Percentiles rank a stretch among this genome's conserved stretches.
These are phyloP conservation scores for Colletotrichum filicis DNA, from an alignment of 2,329 filamentous ascomycete species.

Conservation along the genomic window DNA sequence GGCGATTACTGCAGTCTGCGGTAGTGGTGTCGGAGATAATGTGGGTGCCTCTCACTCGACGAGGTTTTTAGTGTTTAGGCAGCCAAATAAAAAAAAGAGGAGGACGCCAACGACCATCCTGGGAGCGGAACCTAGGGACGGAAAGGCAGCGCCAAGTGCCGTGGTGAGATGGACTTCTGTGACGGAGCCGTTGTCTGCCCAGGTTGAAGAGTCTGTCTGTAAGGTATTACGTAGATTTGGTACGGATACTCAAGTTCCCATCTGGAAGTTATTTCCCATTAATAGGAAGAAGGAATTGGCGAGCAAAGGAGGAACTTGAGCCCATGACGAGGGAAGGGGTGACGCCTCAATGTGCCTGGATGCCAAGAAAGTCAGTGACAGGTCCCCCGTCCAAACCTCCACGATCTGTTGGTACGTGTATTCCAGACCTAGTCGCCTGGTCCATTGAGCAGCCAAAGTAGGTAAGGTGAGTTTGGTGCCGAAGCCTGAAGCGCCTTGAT, in stretches of 20 bases:
- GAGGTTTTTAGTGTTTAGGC: conserved; percentile 33
- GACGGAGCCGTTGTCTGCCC: not conserved
- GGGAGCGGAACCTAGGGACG: not conserved
- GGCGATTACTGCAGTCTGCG: not conserved
- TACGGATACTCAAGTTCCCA: not conserved
- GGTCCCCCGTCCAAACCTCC: not conserved
- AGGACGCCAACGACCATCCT: conserved; percentile 1
- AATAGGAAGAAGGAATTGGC: not conserved
- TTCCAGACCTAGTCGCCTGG: not conserved
- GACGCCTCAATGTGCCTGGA: not conserved
- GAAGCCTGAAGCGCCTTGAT: not conserved
- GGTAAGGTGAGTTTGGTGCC: not conserved
- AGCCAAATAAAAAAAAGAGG: conserved; percentile 22
- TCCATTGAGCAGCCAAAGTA: not conserved
- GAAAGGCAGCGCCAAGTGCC: not conserved
- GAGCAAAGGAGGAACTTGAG: not conserved
- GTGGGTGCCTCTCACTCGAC: conserved; percentile 11
- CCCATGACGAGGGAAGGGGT: not conserved
- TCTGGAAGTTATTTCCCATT: not conserved
- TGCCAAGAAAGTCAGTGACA: not conserved
- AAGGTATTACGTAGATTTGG: too few relatives aligned
- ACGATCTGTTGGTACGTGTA: not conserved
- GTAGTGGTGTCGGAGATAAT: conserved; percentile 16
- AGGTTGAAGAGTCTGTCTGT: not conserved
- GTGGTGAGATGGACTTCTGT: not conserved